Base-by-base conservation (phyloP, 208 protist genomes). In the Trypanosoma vivax region DNA sequence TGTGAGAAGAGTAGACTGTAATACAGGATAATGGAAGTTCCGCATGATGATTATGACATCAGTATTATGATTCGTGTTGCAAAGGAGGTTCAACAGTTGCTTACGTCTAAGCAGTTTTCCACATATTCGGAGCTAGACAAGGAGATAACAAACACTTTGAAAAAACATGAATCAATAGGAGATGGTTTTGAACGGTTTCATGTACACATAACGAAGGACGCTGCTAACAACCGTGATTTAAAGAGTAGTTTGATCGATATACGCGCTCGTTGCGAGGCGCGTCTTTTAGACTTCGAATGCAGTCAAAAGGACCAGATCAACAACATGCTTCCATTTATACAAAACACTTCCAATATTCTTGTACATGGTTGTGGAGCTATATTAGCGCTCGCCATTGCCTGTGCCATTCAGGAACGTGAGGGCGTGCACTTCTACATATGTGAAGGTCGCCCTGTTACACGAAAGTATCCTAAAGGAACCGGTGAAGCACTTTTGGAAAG, bases 351-450 rank as follows among this genome's bases (percentile, higher is more conserved):
- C 7, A 52, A 68, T 16, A 90, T 94, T 55, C 63, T 94, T 2
- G 87, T 94, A 48, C 77, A 90, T 43, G 87, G 87, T 14, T 90
- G 73, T 31, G 87, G 87, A 7, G 69, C 63, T 37, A 57, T 91
- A 28, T 65, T 94, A 5, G 83, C 87, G 5, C 62, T 83, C 24
- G 70, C 83, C 0, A 84, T 94, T 56, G 83, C 83, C 2, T 84
- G 73, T 24, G 73, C 87, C 3, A 81, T 94, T 38, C 75, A 89
- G 39, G 70, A 88, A 60, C 60, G 81, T 27, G 73, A 88, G 58
- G 87, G 87, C 13, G 87, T 89, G 18, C 80, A 78, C 45, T 94
- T 94, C 51, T 91, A 80, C 55, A 76, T 94, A 30, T 89, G 76
- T 53, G 83, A 94, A 49, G 87, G 87, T 3, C 59, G 53, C 1